A percentile compares a stretch with the other conserved stretches of the same genome.
phyloP scores from a whole-genome alignment of 352 stramenopile species.

The Globisporangium abappressorium region DNA sequence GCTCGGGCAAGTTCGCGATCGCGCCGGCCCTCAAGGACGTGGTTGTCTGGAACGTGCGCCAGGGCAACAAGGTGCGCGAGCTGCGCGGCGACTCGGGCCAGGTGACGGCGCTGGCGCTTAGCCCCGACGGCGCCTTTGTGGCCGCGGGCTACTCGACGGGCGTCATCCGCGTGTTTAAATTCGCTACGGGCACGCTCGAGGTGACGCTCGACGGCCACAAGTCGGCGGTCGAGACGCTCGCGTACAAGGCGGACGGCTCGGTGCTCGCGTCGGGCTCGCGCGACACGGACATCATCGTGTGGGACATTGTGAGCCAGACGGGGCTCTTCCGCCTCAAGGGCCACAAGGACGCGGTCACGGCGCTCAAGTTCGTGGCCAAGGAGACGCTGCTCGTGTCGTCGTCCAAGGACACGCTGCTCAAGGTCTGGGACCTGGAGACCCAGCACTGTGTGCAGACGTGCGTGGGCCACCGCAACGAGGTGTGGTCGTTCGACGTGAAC shows the following conservation, averaged over 20 bases:
- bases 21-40: slow-evolving; percentile 88
- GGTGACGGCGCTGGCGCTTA: slow-evolving; percentile 77
- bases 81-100: slow-evolving; percentile 57
- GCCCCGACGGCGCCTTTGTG: slow-evolving; percentile 72
- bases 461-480: slow-evolving; percentile 90
- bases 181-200: slow-evolving; percentile 69
- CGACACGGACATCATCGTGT: slow-evolving; percentile 94
- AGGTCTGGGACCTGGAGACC: slow-evolving; percentile 93
- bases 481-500: slow-evolving; percentile 89
- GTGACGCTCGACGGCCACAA: slow-evolving; percentile 91
- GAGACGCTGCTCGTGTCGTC: slow-evolving; percentile 69
- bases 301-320: slow-evolving; percentile 90
- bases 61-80: slow-evolving; percentile 80
- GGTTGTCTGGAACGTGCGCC: slow-evolving; percentile 90
- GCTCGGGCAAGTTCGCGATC: slow-evolving; percentile 83
- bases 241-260: slow-evolving; percentile 74
- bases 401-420: slow-evolving; percentile 93
- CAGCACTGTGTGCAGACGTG: slow-evolving; percentile 94
- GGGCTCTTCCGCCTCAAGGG: slow-evolving; percentile 89
- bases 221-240: slow-evolving; percentile 67
- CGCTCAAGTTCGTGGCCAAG: slow-evolving; percentile 75
- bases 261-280: slow-evolving; percentile 82
- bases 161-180: slow-evolving; percentile 71
- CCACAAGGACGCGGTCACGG: slow-evolving; percentile 92
- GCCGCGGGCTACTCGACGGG: slow-evolving; percentile 85